Percentiles rank a stretch among this genome's conserved stretches.
Conservation (phyloP, 352 stramenopile genomes). For the Elongisporangium prolatum region DNA sequence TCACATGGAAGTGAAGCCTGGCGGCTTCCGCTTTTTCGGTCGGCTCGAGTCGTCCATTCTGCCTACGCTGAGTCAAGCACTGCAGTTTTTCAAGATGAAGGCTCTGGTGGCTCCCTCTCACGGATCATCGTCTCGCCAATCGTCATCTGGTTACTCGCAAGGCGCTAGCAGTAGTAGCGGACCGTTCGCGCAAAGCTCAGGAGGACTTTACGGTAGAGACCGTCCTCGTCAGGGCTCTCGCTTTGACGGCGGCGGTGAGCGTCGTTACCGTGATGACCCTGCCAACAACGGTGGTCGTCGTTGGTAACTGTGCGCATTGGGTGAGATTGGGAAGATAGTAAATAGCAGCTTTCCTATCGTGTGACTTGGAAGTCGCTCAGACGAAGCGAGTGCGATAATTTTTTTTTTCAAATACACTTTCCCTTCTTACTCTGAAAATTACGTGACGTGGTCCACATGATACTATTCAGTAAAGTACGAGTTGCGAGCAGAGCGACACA, state of each 20-base stretch:
- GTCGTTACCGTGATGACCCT: slow-evolving; percentile 3
- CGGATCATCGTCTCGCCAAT: slow-evolving; percentile 21
- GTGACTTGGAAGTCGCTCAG: not conserved
- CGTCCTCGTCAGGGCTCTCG: slow-evolving; percentile 58
- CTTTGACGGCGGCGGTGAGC: slow-evolving; percentile 37
- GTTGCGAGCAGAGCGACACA: not conserved
- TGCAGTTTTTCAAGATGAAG: slow-evolving; percentile 91
- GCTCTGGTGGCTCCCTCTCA: slow-evolving; percentile 53
- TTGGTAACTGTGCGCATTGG: not conserved
- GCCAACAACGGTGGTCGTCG: not conserved
- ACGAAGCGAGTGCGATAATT: not conserved
- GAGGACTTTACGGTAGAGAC: slow-evolving; percentile 27
- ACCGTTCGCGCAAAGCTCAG: slow-evolving; percentile 59
- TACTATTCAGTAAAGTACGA: not conserved
- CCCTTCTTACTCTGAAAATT: too few relatives aligned
- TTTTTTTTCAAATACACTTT: not conserved
- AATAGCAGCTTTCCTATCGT: not conserved
- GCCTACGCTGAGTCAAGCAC: slow-evolving; percentile 66
- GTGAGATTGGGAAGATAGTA: not conserved
- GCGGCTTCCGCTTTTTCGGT: slow-evolving; percentile 83
- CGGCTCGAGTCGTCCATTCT: slow-evolving; percentile 84
- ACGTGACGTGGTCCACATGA: not conserved
- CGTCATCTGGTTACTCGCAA: slow-evolving; percentile 34
- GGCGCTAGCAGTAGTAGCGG: slow-evolving; percentile 34
- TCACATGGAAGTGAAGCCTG: slow-evolving; percentile 85